A percentile compares a stretch with the other conserved stretches of the same genome.
These are phyloP conservation scores for Psophocarpus tetragonolobus DNA, from an alignment of 306 rosid genomes.

Conservation along the genomic window DNA sequence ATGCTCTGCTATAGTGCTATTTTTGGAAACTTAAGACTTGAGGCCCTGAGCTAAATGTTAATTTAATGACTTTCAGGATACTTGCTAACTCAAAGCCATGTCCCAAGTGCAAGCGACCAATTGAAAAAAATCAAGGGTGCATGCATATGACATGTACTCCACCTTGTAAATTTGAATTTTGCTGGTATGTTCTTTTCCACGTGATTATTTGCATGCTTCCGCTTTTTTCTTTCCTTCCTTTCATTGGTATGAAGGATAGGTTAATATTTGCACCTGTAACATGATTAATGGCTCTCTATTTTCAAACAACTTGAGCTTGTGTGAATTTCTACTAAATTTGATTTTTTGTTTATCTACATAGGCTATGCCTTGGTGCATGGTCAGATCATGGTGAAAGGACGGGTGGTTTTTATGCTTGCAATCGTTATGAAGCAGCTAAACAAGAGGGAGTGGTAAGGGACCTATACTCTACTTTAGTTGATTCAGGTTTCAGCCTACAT, in stretches of 20 bases:
- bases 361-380: constrained; percentile 89
- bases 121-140: constrained; percentile 88
- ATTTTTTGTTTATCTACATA: constrained; percentile 38
- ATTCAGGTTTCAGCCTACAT: constrained; percentile 19
- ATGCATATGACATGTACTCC: constrained; percentile 90
- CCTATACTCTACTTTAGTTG: constrained; percentile 10
- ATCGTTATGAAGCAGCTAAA: constrained; percentile 60
- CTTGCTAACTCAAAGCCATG: constrained; percentile 90
- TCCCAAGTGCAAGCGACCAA: constrained; percentile 89
- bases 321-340: constrained; percentile 14
- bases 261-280: constrained; percentile 6
- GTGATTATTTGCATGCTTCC: neutral
- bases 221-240: neutral
- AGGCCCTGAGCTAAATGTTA: constrained; percentile 23
- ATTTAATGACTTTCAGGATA: constrained; percentile 54
- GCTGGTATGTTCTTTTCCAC: constrained; percentile 54
- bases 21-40: constrained; percentile 8
- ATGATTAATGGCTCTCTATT: neutral
- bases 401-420: constrained; percentile 75
- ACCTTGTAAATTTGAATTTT: constrained; percentile 84
- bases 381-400: constrained; percentile 68
- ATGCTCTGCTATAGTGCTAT: neutral
- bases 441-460: constrained; percentile 67
- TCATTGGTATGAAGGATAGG: neutral
- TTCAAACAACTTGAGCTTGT: constrained; percentile 17